phyloP scores from a whole-genome alignment of 2,329 filamentous ascomycete genomes.

The Pyrenophora tritici-repentis region DNA sequence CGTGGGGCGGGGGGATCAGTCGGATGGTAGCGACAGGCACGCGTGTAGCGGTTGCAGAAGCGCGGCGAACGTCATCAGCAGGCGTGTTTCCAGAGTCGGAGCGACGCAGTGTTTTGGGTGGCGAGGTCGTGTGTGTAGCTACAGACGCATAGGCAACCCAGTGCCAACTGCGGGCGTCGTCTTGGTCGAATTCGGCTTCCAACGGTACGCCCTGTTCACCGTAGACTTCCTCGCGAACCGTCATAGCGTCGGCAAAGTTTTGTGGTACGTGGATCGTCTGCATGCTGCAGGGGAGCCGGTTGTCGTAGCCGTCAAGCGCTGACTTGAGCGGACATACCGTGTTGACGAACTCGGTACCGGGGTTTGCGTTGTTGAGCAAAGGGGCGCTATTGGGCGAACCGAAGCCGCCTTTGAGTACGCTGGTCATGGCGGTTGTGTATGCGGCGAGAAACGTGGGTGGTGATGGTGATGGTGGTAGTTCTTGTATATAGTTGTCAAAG shows the following conservation, averaged over 20 bases:
- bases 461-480: neutral
- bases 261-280: conserved; percentile 49
- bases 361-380: conserved; percentile 17
- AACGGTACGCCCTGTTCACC: conserved; percentile 62
- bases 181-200: conserved; percentile 77
- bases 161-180: conserved; percentile 80
- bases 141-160: conserved; percentile 82
- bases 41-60: conserved; percentile 48
- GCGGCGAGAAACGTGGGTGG: neutral
- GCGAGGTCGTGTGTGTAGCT: conserved; percentile 46
- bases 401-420: conserved; percentile 29
- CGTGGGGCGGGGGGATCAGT: conserved; percentile 80
- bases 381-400: conserved; percentile 22
- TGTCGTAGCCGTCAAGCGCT: conserved; percentile 46
- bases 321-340: conserved; percentile 44
- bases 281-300: conserved; percentile 36
- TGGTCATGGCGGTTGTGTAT: conserved; percentile 20
- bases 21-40: conserved; percentile 76
- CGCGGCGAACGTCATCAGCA: conserved; percentile 41
- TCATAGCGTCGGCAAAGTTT: conserved; percentile 60
- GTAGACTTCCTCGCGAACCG: conserved; percentile 62
- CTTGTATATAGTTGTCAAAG: neutral
- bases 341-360: conserved; percentile 49
- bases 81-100: conserved; percentile 52
- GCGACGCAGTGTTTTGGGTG: conserved; percentile 43